Percentiles rank a stretch among this genome's conserved stretches.
phyloP scores from a whole-genome alignment of 2,329 filamentous ascomycete species.

The Colletotrichum agaves region DNA sequence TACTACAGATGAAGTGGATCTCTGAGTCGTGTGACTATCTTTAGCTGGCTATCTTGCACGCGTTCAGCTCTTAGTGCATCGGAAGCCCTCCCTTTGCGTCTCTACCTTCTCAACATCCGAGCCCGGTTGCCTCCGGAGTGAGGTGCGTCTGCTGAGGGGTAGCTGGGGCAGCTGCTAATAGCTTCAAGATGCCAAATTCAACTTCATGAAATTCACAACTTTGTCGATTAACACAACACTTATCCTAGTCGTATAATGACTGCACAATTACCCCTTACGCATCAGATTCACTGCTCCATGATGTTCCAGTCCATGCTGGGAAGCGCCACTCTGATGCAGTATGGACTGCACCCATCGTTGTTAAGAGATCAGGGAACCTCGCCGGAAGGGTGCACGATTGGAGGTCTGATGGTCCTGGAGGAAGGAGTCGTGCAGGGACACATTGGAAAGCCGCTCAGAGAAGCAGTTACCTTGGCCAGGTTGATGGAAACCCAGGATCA shows the following conservation, averaged over 20 bases:
- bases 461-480: conserved; percentile 58
- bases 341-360: conserved; percentile 66
- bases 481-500: conserved; percentile 52
- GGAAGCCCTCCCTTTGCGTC: conserved; percentile 19
- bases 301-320: conserved; percentile 69
- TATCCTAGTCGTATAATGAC: no score
- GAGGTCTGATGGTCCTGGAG: conserved; percentile 68
- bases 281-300: conserved; percentile 51
- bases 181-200: neutral
- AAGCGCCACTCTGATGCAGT: conserved; percentile 62
- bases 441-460: conserved; percentile 55
- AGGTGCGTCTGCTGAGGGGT: conserved; percentile 19
- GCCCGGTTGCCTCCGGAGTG: conserved; percentile 4
- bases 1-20: conserved; percentile 7
- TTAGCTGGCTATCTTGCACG: neutral
- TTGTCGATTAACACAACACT: no score
- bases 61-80: neutral
- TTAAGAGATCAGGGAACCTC: conserved; percentile 68
- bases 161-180: neutral
- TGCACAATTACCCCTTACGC: no score
- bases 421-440: conserved; percentile 62
- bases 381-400: conserved; percentile 70
- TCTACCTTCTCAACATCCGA: conserved; percentile 4
- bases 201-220: neutral
- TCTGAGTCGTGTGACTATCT: neutral